These are phyloP conservation scores for Populus deltoides DNA, from an alignment of 345 rosid genomes.

Conservation along the genomic window DNA sequence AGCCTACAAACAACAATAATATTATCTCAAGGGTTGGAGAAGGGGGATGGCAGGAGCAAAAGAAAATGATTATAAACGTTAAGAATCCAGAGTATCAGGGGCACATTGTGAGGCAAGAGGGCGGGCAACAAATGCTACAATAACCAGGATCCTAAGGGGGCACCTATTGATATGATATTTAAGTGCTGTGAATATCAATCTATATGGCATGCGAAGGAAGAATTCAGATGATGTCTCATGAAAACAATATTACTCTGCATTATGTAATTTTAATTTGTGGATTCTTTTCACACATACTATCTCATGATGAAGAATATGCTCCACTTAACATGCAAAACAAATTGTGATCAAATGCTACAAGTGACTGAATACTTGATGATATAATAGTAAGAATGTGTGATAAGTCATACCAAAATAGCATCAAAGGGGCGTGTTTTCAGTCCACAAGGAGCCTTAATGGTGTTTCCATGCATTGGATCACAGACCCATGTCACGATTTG, in stretches of 20 bases:
- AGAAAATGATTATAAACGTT: background rate
- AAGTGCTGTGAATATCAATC: background rate
- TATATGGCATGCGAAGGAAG: background rate
- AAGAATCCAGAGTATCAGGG: background rate
- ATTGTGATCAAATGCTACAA: background rate
- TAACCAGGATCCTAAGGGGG: background rate
- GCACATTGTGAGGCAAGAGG: background rate
- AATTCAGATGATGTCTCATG: too few species aligned
- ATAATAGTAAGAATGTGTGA: background rate
- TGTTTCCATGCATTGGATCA: slow-evolving; percentile 36
- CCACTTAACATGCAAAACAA: background rate
- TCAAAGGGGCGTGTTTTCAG: slow-evolving; percentile 30
- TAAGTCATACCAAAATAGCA: slow-evolving; percentile 17
- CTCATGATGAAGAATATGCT: background rate
- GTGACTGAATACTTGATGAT: background rate
- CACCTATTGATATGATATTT: background rate
- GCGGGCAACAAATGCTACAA: background rate
- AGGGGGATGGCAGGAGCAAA: background rate
- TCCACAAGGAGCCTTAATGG: slow-evolving; percentile 32
- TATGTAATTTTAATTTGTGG: background rate
- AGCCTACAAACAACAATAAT: slow-evolving; percentile 12
- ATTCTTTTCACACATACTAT: background rate
- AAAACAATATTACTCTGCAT: background rate
- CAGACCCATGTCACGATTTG: slow-evolving; percentile 31
- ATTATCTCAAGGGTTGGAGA: background rate